Conservation (phyloP, 371 early-diverging fungal species). For the Chytridium lagenaria region DNA sequence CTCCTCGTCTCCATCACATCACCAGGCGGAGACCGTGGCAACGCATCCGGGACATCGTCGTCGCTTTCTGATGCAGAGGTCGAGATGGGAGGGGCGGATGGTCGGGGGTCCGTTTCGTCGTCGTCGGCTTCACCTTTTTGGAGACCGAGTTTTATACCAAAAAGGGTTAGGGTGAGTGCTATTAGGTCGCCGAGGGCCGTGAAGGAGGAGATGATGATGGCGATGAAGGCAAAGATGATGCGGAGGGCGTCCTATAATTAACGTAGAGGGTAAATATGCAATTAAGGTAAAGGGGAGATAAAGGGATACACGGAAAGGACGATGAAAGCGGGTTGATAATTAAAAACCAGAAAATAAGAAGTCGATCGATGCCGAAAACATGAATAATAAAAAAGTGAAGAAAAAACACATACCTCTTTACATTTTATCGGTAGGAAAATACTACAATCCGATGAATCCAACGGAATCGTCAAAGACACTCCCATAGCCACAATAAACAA, state of each 20-base stretch:
- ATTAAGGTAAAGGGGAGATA: not conserved
- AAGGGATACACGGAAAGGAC: no score
- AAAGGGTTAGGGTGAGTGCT: not conserved
- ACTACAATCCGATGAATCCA: not conserved
- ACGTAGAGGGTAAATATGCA: not conserved
- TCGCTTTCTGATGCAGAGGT: not conserved
- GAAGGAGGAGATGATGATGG: not conserved
- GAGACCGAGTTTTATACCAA: not conserved
- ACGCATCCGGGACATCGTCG: not conserved
- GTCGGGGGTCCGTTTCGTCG: not conserved
- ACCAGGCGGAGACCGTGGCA: not conserved
- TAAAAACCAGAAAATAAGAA: no score
- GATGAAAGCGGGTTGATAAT: no score
- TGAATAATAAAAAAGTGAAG: not conserved
- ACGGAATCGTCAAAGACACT: not conserved
- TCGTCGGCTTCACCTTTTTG: not conserved
- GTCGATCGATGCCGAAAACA: no score
- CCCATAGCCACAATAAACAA: not conserved
- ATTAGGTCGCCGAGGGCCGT: not conserved
- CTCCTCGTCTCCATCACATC: not conserved
- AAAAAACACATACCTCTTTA: not conserved
- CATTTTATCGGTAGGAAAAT: not conserved
- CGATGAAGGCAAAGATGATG: not conserved
- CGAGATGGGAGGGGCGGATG: not conserved
- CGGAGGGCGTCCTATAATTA: not conserved